A percentile compares a stretch with the other conserved stretches of the same genome.
Conservation (phyloP, 169 alveolate genomes). For the Eimeria nieschulzi region DNA sequence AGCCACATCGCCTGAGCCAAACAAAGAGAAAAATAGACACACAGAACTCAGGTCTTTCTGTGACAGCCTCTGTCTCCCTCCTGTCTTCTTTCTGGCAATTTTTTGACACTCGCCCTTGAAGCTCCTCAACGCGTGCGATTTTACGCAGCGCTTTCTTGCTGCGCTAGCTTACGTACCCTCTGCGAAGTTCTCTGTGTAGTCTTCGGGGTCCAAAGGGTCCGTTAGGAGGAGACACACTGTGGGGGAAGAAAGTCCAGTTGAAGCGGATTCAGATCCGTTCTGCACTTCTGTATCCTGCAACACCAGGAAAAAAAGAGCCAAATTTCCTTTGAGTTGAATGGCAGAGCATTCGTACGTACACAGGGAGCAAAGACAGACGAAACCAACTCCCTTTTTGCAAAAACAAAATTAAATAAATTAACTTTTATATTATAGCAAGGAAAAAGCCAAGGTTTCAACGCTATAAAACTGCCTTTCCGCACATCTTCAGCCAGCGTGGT, state of each 20-base stretch:
- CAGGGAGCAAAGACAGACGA: too few relatives aligned
- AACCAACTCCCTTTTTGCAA: too few relatives aligned
- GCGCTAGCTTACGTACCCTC: background rate
- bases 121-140: slow-evolving; percentile 85
- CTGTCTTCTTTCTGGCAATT: slow-evolving; percentile 96
- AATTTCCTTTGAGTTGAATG: too few relatives aligned
- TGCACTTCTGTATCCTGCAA: background rate
- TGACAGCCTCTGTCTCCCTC: slow-evolving; percentile 95
- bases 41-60: slow-evolving; percentile 78
- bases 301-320: too few relatives aligned
- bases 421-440: too few relatives aligned
- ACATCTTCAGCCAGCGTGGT: too few relatives aligned
- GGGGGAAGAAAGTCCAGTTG: background rate
- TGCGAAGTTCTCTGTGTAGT: slow-evolving; percentile 7
- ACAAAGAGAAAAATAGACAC: background rate
- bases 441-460: too few relatives aligned
- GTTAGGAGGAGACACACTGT: background rate
- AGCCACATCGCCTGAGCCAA: background rate
- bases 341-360: too few relatives aligned
- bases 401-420: too few relatives aligned
- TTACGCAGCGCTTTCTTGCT: background rate
- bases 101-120: slow-evolving; percentile 96
- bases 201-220: background rate
- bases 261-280: background rate
- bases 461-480: too few relatives aligned